Conservation (phyloP, 2,329 filamentous ascomycete genomes). For the Phyllosticta paracitricarpa region DNA sequence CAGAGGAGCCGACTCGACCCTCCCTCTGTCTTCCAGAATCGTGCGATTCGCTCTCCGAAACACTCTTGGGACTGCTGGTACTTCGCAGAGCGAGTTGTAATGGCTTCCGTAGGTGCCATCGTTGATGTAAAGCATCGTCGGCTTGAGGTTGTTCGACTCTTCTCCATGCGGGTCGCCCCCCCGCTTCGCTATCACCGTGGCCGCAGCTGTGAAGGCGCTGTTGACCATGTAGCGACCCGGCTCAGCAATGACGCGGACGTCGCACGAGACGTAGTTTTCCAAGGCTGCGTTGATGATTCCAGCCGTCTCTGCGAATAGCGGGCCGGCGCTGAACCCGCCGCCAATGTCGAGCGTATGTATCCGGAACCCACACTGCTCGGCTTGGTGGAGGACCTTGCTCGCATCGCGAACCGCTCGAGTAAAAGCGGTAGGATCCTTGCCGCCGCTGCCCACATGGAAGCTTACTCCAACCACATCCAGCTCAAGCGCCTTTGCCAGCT, state of each 20-base stretch:
- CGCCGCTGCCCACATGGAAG: slow-evolving; percentile 90
- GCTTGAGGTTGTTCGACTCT: slow-evolving; percentile 43
- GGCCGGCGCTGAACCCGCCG: slow-evolving; percentile 80
- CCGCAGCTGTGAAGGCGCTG: slow-evolving; percentile 78
- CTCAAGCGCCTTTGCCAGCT: slow-evolving; percentile 62
- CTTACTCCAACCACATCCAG: slow-evolving; percentile 85
- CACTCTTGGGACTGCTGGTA: slow-evolving; percentile 71
- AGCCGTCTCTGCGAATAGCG: slow-evolving; percentile 37
- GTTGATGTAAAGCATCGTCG: slow-evolving; percentile 90
- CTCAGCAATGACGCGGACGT: slow-evolving; percentile 77
- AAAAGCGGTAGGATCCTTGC: slow-evolving; percentile 78
- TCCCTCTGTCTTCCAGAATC: slow-evolving; percentile 47
- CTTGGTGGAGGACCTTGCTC: slow-evolving; percentile 72
- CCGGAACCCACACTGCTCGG: slow-evolving; percentile 57
- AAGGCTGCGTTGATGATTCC: slow-evolving; percentile 48
- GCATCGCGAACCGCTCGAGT: slow-evolving; percentile 78
- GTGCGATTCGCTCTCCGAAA: slow-evolving; percentile 49
- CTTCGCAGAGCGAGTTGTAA: slow-evolving; percentile 93
- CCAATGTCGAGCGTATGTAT: slow-evolving; percentile 81
- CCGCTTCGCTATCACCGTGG: slow-evolving; percentile 84
- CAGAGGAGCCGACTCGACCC: neutral
- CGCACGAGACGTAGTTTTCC: slow-evolving; percentile 65
- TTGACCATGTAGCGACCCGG: slow-evolving; percentile 89
- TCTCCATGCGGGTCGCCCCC: slow-evolving; percentile 61
- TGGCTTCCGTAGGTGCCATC: slow-evolving; percentile 94